Evolutionary conservation across 345 rosid species (phyloP).

Genomic region (Melastoma malabathricum): DNA sequence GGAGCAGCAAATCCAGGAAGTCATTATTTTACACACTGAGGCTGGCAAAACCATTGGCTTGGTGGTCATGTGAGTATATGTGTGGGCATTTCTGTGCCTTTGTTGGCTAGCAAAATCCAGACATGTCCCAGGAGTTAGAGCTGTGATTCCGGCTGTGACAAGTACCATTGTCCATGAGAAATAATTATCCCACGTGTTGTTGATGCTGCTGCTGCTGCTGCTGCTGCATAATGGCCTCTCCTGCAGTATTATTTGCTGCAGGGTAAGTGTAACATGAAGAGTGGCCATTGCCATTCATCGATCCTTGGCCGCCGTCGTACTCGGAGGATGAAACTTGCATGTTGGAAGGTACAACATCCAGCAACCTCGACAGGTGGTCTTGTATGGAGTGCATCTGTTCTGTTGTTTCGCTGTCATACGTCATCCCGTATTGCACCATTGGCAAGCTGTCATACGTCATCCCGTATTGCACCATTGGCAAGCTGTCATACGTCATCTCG

Average conservation of each 20-base stretch:
- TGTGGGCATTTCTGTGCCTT: neutral
- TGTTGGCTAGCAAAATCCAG: slow-evolving; percentile 24
- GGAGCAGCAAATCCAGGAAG: too few relatives aligned
- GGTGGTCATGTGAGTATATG: too few relatives aligned
- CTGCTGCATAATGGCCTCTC: slow-evolving; percentile 40
- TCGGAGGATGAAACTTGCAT: slow-evolving; percentile 10
- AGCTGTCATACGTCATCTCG: slow-evolving; percentile 28
- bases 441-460: slow-evolving; percentile 14
- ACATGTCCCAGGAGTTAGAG: slow-evolving; percentile 38
- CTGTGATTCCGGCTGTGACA: slow-evolving; percentile 16
- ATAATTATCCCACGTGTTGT: slow-evolving; percentile 20
- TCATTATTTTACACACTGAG: too few relatives aligned
- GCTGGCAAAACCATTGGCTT: too few relatives aligned
- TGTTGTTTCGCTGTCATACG: slow-evolving; percentile 23
- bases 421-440: slow-evolving; percentile 17
- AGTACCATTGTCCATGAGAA: slow-evolving; percentile 21
- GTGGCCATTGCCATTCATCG: slow-evolving; percentile 29
- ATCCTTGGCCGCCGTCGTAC: slow-evolving; percentile 36
- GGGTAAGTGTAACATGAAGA: slow-evolving; percentile 20
- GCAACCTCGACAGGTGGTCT: slow-evolving; percentile 35
- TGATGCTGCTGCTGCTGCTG: slow-evolving; percentile 26
- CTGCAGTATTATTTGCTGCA: slow-evolving; percentile 36
- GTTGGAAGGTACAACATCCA: slow-evolving; percentile 15
- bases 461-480: slow-evolving; percentile 21
- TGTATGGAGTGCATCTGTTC: slow-evolving; percentile 26